Conservation (phyloP, 352 stramenopile species). For the Plasmopara viticola region DNA sequence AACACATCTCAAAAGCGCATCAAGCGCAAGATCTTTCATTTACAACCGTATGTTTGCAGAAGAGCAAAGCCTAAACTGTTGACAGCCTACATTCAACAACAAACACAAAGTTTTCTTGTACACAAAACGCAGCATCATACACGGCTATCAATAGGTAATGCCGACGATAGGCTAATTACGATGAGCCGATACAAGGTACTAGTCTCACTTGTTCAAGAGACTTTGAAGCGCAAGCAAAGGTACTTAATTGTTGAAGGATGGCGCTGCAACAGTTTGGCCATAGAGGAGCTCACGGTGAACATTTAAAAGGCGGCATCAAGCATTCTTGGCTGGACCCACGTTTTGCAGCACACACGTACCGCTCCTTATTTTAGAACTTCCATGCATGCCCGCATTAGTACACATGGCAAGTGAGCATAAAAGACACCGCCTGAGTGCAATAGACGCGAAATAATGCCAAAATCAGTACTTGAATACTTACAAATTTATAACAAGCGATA, state of each 20-base stretch:
- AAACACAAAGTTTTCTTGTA: background rate
- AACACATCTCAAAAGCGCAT: constrained; percentile 27
- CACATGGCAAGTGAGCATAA: too few relatives aligned
- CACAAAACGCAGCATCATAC: background rate
- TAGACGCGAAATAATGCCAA: too few relatives aligned
- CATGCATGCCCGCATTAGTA: too few relatives aligned
- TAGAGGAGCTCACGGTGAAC: too few relatives aligned
- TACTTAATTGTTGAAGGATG: background rate
- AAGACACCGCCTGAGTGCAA: too few relatives aligned
- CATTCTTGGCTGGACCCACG: too few relatives aligned
- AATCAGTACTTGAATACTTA: too few relatives aligned
- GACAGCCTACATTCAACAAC: constrained; percentile 3
- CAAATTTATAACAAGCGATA: too few relatives aligned
- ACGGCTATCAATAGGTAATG: background rate
- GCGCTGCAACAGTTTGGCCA: too few relatives aligned
- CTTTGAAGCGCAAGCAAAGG: background rate
- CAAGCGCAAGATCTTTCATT: constrained; percentile 12
- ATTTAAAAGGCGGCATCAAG: too few relatives aligned
- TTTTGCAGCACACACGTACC: too few relatives aligned
- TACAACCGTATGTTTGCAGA: constrained; percentile 17
- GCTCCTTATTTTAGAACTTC: too few relatives aligned
- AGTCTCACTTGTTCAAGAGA: background rate
- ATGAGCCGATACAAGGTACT: background rate
- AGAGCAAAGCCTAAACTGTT: constrained; percentile 1
- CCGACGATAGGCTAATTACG: background rate